Percentiles rank a stretch among this genome's conserved stretches.
Evolutionary conservation across 495 filamentous ascomycete genomes (phyloP).

Genomic region (Daldinia grandis): DNA sequence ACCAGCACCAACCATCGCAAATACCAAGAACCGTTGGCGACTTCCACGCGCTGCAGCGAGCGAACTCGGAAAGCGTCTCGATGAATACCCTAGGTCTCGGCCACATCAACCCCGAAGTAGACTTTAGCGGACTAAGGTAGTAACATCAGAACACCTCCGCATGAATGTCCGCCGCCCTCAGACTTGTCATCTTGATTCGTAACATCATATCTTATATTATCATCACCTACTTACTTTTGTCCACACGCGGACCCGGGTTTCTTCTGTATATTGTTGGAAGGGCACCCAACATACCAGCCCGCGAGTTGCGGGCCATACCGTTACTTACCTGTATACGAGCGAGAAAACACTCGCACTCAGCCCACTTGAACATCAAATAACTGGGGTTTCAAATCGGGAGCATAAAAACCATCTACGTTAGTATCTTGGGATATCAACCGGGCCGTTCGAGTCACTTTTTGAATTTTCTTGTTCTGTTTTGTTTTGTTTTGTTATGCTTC

Average conservation of each 20-base stretch:
- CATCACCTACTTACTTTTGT: slow-evolving; percentile 10
- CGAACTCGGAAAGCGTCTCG: slow-evolving; percentile 50
- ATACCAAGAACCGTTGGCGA: slow-evolving; percentile 55
- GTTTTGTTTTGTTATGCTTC: slow-evolving; percentile 3
- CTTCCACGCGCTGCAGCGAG: slow-evolving; percentile 56
- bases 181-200: neutral
- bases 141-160: neutral
- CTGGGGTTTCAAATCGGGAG: neutral
- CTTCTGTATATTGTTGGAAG: slow-evolving; percentile 9
- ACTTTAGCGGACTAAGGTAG: slow-evolving; percentile 44
- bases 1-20: slow-evolving; percentile 40
- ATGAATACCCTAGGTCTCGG: slow-evolving; percentile 49
- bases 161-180: neutral
- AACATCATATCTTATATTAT: slow-evolving; percentile 7
- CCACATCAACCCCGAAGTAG: slow-evolving; percentile 45
- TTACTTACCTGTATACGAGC: neutral
- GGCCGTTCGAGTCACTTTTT: slow-evolving; percentile 1
- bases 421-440: slow-evolving; percentile 17
- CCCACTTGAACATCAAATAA: neutral
- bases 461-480: neutral
- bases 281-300: slow-evolving; percentile 5
- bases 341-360: neutral
- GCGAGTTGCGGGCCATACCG: neutral
- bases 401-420: neutral
- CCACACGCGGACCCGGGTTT: slow-evolving; percentile 9